Evolutionary conservation across 2,329 filamentous ascomycete genomes (phyloP), one percentile per base, ranked within the genome.

Genomic region (Alternaria sp.): DNA sequence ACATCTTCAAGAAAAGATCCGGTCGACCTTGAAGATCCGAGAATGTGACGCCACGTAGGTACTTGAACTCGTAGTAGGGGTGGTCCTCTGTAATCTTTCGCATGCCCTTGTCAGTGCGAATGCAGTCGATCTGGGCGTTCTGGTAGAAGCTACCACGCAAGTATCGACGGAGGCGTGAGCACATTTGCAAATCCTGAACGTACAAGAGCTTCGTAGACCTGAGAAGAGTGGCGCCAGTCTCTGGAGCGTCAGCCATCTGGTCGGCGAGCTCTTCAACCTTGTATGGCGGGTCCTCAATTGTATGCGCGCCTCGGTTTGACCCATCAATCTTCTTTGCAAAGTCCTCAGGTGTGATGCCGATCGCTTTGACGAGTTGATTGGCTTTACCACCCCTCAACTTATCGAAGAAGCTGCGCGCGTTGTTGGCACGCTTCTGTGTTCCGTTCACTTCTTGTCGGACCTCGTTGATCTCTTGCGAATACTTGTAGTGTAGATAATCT

Each of bases 51-150:
- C 96, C 93, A 67, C 93, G 89, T 19, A 99, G 85, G 73, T 99
- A 99, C 80, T 99, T 97, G 83, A 99, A 93, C 80, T 98, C 96
- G 77, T 98, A 98, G 80, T 96, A 98, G 0, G 93, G 93, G 74
- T 98, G 94, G 23, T 96, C 90, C 65, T 98, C 95, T 72, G 97
- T 94, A 70, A 99, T 98, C 75, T 93, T 92, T 61, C 92, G 91
- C 57, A 97, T 83, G 26, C 96, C 96, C 81, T 98, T 99, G 63
- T 98, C 94, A 0, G 96, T 99, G 59, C 96, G 90, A 65, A 88
- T 89, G 78, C 94, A 97, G 82, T 95, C 93, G 63, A 99, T 89
- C 59, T 92, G 87, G 23, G 93, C 93, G 69, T 90, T 90, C 75
- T 90, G 88, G 75, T 97, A 98, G 80, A 92, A 97, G 52, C 89